Base-by-base conservation (phyloP, 2,329 filamentous ascomycete species). In the Raffaelea albimanens region DNA sequence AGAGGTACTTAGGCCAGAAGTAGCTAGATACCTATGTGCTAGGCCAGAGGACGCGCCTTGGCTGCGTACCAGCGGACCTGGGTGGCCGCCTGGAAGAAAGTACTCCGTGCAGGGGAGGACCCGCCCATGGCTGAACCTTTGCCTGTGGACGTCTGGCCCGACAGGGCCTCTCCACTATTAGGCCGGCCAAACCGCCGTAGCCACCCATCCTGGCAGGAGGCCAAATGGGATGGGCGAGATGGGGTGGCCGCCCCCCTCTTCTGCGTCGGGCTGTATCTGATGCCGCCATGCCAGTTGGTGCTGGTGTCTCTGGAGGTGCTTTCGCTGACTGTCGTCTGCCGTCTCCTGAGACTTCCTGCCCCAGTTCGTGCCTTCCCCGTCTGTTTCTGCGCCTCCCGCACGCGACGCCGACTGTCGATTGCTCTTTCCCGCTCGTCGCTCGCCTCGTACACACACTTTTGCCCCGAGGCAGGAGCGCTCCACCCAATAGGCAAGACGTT, bases 151-250 rank as follows among this genome's bases (percentile, higher is more conserved):
- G 40, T 51, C 50, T 54, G 50, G 47, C 49, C 50, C 49, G 46
- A 47, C 45, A 45, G 19, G 16, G 31, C 31, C 50, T 60, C 70
- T 68, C 73, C 73, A 77, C 73, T 73, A 74, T 76, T 75, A 68
- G 64, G 71, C 73, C 73, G 73, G 72, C 65, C 63, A 76, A 71
- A 73, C 62, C 70, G 72, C 73, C 73, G 73, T 65, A 61, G 63
- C 59, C 60, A 62, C 61, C 58, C 63, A 61, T 63, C 49, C 44
- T 49, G 2, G 25, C 25, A 29, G 25, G 25, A 29, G 25, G 25
- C 25, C 25, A 29, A 29, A n/a, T n/a, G n/a, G n/a, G n/a, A n/a
- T n/a, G n/a, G n/a, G n/a, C n/a, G n/a, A n/a, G n/a, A n/a, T n/a
- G n/a, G n/a, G n/a, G 25, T 29, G 25, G 25, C 13, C 7, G 25